Percentiles rank a stretch among this genome's conserved stretches.
phyloP scores from a whole-genome alignment of 1,284 basidiomycete genomes.

The Abortiporus biennis region DNA sequence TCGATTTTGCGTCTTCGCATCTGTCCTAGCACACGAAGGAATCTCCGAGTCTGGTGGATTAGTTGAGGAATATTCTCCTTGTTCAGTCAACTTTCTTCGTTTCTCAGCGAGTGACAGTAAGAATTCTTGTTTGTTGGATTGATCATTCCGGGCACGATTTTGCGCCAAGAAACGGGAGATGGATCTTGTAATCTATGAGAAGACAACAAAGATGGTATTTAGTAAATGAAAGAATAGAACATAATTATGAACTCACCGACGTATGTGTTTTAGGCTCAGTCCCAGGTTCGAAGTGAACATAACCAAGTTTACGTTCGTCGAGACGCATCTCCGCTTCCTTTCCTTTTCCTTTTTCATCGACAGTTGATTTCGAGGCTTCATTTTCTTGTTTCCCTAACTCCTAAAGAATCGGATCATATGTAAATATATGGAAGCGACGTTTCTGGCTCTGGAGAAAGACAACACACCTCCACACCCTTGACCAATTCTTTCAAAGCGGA shows the following conservation, averaged over 20 bases:
- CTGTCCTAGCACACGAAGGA: conserved; percentile 63
- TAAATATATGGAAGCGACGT: too few relatives aligned
- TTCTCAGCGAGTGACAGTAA: conserved; percentile 52
- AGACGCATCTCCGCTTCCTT: conserved; percentile 34
- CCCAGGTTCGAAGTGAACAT: conserved; percentile 42
- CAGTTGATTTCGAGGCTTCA: conserved; percentile 6
- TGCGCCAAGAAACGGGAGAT: conserved; percentile 65
- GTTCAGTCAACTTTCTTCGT: conserved; percentile 31
- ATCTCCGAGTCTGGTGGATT: conserved; percentile 10
- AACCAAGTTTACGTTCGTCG: conserved; percentile 61
- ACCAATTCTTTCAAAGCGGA: conserved; percentile 47
- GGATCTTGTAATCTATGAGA: conserved; percentile 66
- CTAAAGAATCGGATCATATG: too few relatives aligned
- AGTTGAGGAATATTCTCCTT: conserved; percentile 19
- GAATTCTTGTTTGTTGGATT: conserved; percentile 71
- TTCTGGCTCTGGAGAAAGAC: too few relatives aligned
- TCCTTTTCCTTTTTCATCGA: too few relatives aligned
- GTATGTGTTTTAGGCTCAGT: conserved; percentile 44
- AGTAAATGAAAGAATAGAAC: neutral
- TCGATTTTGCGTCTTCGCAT: conserved; percentile 63
- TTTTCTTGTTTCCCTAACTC: too few relatives aligned
- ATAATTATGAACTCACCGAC: conserved; percentile 36
- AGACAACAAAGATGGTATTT: conserved; percentile 1
- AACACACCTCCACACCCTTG: conserved; percentile 45
- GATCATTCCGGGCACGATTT: conserved; percentile 63